Base-by-base conservation (phyloP, 2,329 filamentous ascomycete genomes). In the Cadophora sp. region DNA sequence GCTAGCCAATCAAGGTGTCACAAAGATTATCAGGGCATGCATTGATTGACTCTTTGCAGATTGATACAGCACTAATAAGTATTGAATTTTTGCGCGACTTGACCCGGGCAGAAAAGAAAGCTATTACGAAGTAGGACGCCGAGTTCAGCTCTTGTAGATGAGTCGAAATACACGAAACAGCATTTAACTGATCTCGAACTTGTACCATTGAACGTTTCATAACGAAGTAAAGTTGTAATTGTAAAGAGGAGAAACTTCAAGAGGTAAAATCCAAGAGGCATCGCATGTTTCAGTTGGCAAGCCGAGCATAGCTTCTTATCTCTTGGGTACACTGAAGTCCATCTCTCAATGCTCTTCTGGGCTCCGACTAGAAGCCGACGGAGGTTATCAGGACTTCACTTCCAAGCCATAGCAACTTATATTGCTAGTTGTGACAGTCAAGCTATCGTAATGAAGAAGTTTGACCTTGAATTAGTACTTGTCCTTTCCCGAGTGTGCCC, bases 1-100 rank as follows among this genome's bases (percentile, higher is more conserved):
- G 11, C 14, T 19, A 34, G 48, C 62, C 55, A 55, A 64, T 56
- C 62, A 55, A 19, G 8, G 34, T 24, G n/a, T 40, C 46, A 51
- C 8, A 22, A 5, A 4, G 1, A 48, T 8, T 9, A n/a, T 9
- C 22, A 22, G 16, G 16, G 16, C 2, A 43, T 6, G 12, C 16
- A 19, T 43, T 43, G 6, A 1, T 14, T 19, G 16, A 3, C 6
- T 40, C 19, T 16, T 19, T 43, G 40, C 40, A 43, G 14, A 8
- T 48, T 22, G 4, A 48, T 2, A 48, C 19, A 48, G 16, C 12
- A 43, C 31, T 34, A 34, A 14, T 43, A 43, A 16, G 40, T 43
- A 3, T 2, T 43, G 2, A 19, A 19, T 11, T 9, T 9, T 37
- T 37, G 2, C 8, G 34, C 14, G 7, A 9, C 14, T 37, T 8